phyloP scores from a whole-genome alignment of 768 basidiomycete species.

The Serendipita sp. region DNA sequence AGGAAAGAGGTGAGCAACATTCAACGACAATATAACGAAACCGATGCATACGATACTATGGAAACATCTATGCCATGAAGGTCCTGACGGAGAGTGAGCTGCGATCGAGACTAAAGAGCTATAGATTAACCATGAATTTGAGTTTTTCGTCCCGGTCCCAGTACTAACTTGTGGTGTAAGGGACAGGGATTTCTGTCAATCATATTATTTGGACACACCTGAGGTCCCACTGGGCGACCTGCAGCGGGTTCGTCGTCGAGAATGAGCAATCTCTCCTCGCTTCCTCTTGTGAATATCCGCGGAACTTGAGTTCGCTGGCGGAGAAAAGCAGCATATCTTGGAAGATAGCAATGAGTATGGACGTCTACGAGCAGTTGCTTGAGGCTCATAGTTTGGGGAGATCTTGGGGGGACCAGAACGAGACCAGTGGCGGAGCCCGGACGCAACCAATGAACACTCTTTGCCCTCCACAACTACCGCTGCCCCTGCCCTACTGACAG shows the following conservation, averaged over 20 bases:
- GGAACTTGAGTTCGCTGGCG: constrained; percentile 48
- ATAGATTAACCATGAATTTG: constrained; percentile 61
- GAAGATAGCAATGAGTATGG: constrained; percentile 75
- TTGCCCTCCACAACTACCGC: background rate
- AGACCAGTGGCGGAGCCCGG: background rate
- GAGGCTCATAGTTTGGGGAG: background rate
- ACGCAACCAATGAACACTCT: background rate
- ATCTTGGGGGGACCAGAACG: background rate
- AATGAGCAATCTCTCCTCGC: constrained; percentile 58
- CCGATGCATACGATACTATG: constrained; percentile 7
- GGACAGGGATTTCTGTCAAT: background rate
- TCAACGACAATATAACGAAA: background rate
- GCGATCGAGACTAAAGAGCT: constrained; percentile 52
- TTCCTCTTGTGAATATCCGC: constrained; percentile 38
- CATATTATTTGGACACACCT: constrained; percentile 24
- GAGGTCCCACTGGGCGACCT: constrained; percentile 65
- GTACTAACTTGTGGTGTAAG: constrained; percentile 26
- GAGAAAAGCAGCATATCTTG: constrained; percentile 56
- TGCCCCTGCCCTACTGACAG: background rate
- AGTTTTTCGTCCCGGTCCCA: constrained; percentile 68
- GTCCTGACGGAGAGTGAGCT: background rate
- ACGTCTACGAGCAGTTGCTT: constrained; percentile 46
- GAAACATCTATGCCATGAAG: constrained; percentile 11
- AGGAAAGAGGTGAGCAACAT: background rate
- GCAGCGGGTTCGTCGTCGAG: constrained; percentile 63